Base-by-base conservation (phyloP, 2,329 filamentous ascomycete species). In the Fusarium udum region DNA sequence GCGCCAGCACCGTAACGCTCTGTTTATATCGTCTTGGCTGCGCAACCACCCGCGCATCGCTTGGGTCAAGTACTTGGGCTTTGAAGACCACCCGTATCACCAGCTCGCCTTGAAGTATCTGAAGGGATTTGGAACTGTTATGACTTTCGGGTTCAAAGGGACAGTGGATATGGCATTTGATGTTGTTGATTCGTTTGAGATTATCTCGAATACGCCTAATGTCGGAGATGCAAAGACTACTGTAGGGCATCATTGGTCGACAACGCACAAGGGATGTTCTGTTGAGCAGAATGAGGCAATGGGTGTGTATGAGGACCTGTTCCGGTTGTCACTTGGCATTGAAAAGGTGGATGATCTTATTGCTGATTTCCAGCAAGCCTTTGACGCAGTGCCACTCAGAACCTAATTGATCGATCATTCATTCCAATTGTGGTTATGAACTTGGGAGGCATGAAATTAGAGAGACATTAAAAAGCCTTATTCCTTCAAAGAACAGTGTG, bases 261-360 rank as follows among this genome's bases (percentile, higher is more conserved):
- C 92, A 3, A 93, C 92, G 22, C 92, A 93, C 77, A 89, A 55
- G 18, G 51, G 51, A 11, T 53, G 51, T 22, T 39, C 51, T 28
- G 34, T n/a, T 26, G 51, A 53, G 51, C 51, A 53, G 51, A 53
- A 39, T 4, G 51, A 53, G 51, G 51, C 51, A 39, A 53, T 92
- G 82, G 91, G 92, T 80, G 84, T 93, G 66, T 87, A 83, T 26
- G 90, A 92, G 16, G 86, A 92, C 31, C 52, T 78, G 11, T 78
- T 78, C 58, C 69, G 75, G 18, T 58, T 78, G 11, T 78, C 74
- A 13, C 74, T 78, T 2, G 77, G 77, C 9, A 93, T 89, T 12
- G 92, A 93, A 80, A 91, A 92, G 77, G 92, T 93, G 72, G 91
- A 92, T 80, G 92, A 93, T 75, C 93, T 93, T 78, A 91, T 90